Evolutionary conservation across 306 rosid species (phyloP).

Genomic region (Calophaca sinica): DNA sequence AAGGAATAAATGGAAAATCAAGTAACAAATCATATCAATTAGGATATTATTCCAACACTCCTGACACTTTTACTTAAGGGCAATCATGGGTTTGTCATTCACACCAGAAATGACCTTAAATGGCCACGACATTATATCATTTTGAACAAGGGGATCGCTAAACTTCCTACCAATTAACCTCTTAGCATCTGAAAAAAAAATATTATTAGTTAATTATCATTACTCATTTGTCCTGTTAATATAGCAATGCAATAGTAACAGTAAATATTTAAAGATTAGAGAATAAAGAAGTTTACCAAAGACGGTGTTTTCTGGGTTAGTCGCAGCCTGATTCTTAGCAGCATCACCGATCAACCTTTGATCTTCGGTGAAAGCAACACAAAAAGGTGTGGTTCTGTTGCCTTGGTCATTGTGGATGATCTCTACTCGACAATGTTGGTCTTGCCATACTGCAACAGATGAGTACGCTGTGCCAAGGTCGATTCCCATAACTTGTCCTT

Average conservation of each 20-base stretch:
- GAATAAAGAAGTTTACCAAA: constrained; percentile 45
- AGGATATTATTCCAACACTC: too few relatives aligned
- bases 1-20: too few relatives aligned
- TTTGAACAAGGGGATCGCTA: constrained; percentile 32
- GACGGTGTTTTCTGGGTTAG: constrained; percentile 56
- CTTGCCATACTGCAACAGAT: constrained; percentile 35
- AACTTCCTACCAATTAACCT: constrained; percentile 63
- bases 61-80: constrained; percentile 49
- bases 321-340: constrained; percentile 53
- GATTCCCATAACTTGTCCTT: constrained; percentile 3
- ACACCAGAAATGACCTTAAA: constrained; percentile 52
- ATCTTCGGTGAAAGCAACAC: constrained; percentile 56
- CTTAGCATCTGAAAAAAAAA: constrained; percentile 52
- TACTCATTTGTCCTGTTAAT: background rate
- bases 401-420: constrained; percentile 40
- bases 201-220: background rate
- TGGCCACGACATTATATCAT: constrained; percentile 56
- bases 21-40: too few relatives aligned
- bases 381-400: constrained; percentile 61
- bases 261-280: background rate
- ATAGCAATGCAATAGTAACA: background rate
- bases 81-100: constrained; percentile 60
- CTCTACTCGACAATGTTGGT: background rate
- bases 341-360: constrained; percentile 51
- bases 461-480: constrained; percentile 36